Evolutionary conservation across 73 alveolate species (phyloP), one percentile per base, ranked within the genome.

Genomic region (Paraurostyla sp.): DNA sequence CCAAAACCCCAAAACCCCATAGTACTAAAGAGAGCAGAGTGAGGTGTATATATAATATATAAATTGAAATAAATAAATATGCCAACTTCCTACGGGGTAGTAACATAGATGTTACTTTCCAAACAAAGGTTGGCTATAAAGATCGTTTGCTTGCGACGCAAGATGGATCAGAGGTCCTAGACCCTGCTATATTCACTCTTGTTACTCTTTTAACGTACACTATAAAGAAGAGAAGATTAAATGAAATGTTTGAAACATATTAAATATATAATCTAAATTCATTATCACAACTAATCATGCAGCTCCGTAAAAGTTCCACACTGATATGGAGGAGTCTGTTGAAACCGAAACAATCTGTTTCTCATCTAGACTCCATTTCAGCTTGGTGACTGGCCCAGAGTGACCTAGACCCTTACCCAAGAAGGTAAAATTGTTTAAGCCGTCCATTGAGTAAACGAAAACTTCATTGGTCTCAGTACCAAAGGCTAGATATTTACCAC

Each of bases 291-390:
- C 43, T 35, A 15, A 46, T 75, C 87, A 75, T 22, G 76, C 56
- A 25, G 75, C 60, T 49, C 89, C 96, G 83, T 95, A 96, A 83
- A 96, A 92, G 92, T 96, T 96, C 99, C 99, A 96, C 35, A 96
- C 92, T 80, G 98, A 95, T 20, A 96, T 82, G 27, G 99, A 95
- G 1, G 97, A 83, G 95, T 96, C 99, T 25, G 94, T 92, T 83
- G 98, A 91, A 27, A 94, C 96, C 0, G 99, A 93, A 7, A 96
- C 91, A 29, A 96, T 91, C 82, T 96, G 94, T 87, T 96, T 96
- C 71, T 96, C 97, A 85, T 96, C 99, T 35, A 97, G 97, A 73
- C 96, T 88, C 99, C 99, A 96, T 73, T 92, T 96, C 52, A 96
- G 89, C 43, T 94, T 96, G 22, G 97, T 95, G 54, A 96, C 93